phyloP scores from a whole-genome alignment of 768 basidiomycete genomes.

The Kwoniella heveanensis region DNA sequence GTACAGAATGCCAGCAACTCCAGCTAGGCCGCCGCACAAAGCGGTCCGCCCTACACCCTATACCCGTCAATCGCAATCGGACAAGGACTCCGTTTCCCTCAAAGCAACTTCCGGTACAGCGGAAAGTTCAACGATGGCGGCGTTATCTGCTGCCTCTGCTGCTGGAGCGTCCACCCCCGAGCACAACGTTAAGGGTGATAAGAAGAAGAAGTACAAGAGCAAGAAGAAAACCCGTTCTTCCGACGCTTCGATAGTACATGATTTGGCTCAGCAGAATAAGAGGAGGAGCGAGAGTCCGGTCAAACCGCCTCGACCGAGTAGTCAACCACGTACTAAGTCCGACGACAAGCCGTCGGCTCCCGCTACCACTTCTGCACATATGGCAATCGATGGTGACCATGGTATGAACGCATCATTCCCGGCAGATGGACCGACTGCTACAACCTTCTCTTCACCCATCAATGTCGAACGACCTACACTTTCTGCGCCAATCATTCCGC shows the following conservation, averaged over 20 bases:
- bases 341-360: not conserved
- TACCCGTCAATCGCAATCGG: not conserved
- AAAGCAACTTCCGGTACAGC: not conserved
- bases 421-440: no score
- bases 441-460: no score
- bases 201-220: conserved; percentile 4
- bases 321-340: not conserved
- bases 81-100: not conserved
- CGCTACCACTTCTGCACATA: not conserved
- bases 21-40: conserved; percentile 3
- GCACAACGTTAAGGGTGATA: not conserved
- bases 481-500: not conserved
- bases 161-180: not conserved
- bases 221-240: not conserved
- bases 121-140: not conserved
- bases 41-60: not conserved
- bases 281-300: not conserved
- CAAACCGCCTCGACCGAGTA: not conserved
- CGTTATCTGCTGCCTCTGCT: not conserved
- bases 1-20: not conserved
- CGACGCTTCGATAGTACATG: not conserved
- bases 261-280: not conserved
- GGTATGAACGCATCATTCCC: not conserved
- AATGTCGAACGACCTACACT: no score
- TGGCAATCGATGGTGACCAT: not conserved